These are phyloP conservation scores for Aspergillus pseudoglaucus DNA, from an alignment of 2,329 filamentous ascomycete species.

Conservation along the genomic window DNA sequence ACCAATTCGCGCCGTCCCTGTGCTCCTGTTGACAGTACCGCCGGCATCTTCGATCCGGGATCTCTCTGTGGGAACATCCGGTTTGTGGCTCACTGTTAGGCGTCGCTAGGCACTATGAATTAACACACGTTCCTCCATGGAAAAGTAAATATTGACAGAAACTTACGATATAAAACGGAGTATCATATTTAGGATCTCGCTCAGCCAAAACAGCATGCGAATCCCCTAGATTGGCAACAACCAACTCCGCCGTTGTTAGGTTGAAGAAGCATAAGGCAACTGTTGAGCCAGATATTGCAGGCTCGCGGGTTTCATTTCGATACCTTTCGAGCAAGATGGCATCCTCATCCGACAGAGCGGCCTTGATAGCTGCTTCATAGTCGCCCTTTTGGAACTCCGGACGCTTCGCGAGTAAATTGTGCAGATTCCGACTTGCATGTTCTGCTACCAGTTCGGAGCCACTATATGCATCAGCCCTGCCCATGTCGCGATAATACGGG, in stretches of 20 bases:
- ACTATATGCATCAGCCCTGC: constrained; percentile 11
- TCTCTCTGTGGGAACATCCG: constrained; percentile 21
- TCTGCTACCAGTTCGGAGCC: constrained; percentile 27
- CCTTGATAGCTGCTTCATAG: constrained; percentile 25
- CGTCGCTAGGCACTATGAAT: constrained; percentile 19
- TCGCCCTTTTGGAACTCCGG: constrained; percentile 25
- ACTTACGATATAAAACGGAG: constrained; percentile 19
- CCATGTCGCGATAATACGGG: background rate
- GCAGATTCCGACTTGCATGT: constrained; percentile 23
- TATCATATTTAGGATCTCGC: constrained; percentile 20
- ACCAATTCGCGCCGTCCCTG: constrained; percentile 26
- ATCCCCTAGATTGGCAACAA: constrained; percentile 30
- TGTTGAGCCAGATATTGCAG: constrained; percentile 27
- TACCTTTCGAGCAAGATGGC: constrained; percentile 20
- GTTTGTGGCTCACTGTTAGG: constrained; percentile 28
- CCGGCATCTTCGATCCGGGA: constrained; percentile 28
- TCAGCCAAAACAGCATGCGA: constrained; percentile 30
- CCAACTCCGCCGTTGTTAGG: constrained; percentile 23
- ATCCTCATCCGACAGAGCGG: constrained; percentile 25
- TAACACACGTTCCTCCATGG: background rate
- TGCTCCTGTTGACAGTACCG: constrained; percentile 18
- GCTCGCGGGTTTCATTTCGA: constrained; percentile 17
- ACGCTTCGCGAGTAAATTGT: constrained; percentile 19
- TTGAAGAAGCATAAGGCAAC: constrained; percentile 29
- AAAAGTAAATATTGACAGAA: background rate